These are phyloP conservation scores for Euphorbia corollata DNA, from an alignment of 441 rosid genomes.

Conservation along the genomic window DNA sequence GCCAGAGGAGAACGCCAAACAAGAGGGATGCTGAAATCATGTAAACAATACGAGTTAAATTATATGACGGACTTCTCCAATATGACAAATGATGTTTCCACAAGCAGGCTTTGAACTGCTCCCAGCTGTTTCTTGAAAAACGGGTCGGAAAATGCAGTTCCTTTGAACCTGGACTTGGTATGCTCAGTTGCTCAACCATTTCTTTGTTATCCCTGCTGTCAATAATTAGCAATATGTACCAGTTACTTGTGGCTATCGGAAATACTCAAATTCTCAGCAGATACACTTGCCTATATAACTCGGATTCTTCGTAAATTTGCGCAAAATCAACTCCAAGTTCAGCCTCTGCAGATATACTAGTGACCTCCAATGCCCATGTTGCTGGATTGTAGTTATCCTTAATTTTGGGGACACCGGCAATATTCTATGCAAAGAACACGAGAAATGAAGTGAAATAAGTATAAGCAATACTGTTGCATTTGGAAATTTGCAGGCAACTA, in stretches of 20 bases:
- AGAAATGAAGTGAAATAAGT: background rate
- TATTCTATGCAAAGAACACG: constrained; percentile 20
- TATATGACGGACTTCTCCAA: constrained; percentile 70
- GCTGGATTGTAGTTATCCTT: constrained; percentile 54
- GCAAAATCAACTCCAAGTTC: constrained; percentile 48
- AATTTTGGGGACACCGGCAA: constrained; percentile 48
- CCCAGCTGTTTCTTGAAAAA: constrained; percentile 40
- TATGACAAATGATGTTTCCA: constrained; percentile 66
- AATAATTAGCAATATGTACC: background rate
- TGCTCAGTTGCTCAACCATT: constrained; percentile 32
- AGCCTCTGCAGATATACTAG: constrained; percentile 42
- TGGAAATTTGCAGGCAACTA: background rate
- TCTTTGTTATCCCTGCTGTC: constrained; percentile 34
- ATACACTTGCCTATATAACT: constrained; percentile 27
- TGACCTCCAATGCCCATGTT: constrained; percentile 60
- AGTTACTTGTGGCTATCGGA: background rate
- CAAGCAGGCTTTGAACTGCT: constrained; percentile 54
- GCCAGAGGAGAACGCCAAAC: constrained; percentile 55
- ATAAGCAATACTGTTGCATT: background rate
- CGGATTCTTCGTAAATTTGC: constrained; percentile 33
- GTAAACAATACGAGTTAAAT: constrained; percentile 42
- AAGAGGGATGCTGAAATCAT: constrained; percentile 28
- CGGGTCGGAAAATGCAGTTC: constrained; percentile 41
- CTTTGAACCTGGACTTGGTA: constrained; percentile 35
- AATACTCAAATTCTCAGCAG: background rate